Conservation (phyloP, 2,329 filamentous ascomycete species). For the Neonectria sp. region DNA sequence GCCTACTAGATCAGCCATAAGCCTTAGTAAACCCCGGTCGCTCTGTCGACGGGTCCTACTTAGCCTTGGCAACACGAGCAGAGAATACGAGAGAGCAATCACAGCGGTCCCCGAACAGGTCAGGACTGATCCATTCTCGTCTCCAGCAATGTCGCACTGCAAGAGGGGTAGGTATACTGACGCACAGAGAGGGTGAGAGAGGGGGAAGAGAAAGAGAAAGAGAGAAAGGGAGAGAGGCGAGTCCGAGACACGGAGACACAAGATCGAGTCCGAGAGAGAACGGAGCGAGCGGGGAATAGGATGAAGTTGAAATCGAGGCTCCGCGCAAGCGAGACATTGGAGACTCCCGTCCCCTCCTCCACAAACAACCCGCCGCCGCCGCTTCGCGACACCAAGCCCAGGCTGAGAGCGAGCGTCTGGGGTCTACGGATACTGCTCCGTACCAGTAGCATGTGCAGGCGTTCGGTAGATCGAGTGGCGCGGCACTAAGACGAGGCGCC, state of each 20-base stretch:
- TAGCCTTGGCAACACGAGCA: neutral
- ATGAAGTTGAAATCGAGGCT: slow-evolving; percentile 13
- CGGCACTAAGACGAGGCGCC: slow-evolving; percentile 2
- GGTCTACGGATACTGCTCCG: neutral
- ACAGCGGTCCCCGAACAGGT: neutral
- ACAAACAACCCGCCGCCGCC: neutral
- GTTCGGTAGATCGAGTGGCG: neutral
- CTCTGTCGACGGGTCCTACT: slow-evolving; percentile 4
- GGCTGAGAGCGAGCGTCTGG: neutral
- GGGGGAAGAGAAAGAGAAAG: no score
- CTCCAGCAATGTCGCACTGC: slow-evolving; percentile 4
- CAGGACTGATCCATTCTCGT: neutral
- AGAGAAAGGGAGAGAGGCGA: neutral
- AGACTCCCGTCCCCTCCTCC: neutral
- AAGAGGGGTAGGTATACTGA: neutral
- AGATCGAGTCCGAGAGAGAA: neutral
- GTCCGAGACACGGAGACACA: neutral
- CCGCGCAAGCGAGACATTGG: neutral
- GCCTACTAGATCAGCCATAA: neutral
- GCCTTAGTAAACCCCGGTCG: slow-evolving; percentile 16
- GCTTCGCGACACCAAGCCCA: neutral
- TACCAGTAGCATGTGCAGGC: neutral
- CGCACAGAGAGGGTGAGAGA: neutral
- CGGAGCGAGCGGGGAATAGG: neutral
- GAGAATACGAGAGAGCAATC: slow-evolving; percentile 29